Evolutionary conservation across 148 eudicot species (phyloP).

Genomic region (Limonium bicolor): DNA sequence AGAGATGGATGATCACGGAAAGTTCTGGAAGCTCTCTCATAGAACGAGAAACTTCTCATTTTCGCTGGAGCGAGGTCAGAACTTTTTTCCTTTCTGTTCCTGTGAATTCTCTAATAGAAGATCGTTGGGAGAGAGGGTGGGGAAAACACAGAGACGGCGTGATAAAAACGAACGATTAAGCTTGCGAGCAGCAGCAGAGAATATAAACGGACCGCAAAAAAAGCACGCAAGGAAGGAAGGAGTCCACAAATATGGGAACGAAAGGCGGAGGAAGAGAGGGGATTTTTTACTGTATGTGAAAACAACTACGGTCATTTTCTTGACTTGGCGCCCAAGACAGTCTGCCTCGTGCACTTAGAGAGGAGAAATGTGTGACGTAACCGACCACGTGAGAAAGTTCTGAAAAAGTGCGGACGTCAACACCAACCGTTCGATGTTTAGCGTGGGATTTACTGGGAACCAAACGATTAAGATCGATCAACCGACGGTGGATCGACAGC

Average conservation of each 20-base stretch:
- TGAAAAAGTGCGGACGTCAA: too few species aligned
- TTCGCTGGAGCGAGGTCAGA: background rate
- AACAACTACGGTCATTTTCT: background rate
- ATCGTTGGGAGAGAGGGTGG: conserved; percentile 7
- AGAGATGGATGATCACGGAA: conserved; percentile 29
- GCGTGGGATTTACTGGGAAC: too few species aligned
- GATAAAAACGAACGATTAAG: conserved; percentile 1
- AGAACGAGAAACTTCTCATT: conserved; percentile 20
- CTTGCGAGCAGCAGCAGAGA: too few species aligned
- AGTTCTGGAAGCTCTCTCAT: conserved; percentile 21
- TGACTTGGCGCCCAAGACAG: conserved; percentile 14
- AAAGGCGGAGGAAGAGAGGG: background rate
- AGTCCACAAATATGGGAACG: conserved; percentile 5
- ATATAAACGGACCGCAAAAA: background rate
- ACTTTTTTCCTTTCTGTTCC: background rate
- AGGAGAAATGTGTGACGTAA: too few species aligned
- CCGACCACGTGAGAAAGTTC: too few species aligned
- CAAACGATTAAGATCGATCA: too few species aligned
- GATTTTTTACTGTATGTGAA: too few species aligned
- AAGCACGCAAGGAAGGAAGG: background rate
- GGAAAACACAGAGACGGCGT: conserved; percentile 3
- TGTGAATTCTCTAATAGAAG: background rate
- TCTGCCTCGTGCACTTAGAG: conserved; percentile 4
- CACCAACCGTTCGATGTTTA: too few species aligned
- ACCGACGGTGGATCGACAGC: too few species aligned